A percentile compares a stretch with the other conserved stretches of the same genome.
These are phyloP conservation scores for Claviceps arundinis DNA, from an alignment of 2,329 filamentous ascomycete genomes.

Conservation along the genomic window DNA sequence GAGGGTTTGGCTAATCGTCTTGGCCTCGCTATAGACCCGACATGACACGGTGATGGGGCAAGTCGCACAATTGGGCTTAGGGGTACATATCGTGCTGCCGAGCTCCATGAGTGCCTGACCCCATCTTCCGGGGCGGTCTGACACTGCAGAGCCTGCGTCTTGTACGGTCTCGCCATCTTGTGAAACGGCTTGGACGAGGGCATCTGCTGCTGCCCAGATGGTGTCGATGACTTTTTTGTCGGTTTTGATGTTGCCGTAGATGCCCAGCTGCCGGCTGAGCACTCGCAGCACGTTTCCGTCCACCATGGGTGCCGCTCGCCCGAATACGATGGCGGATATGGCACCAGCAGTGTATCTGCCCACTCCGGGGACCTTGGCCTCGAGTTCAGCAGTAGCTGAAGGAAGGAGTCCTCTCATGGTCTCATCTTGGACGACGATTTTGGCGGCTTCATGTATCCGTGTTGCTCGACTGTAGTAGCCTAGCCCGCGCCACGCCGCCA, in stretches of 20 bases:
- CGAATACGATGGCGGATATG: slow-evolving; percentile 49
- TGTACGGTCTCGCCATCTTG: slow-evolving; percentile 17
- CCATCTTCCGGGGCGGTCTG: slow-evolving; percentile 43
- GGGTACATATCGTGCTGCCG: slow-evolving; percentile 48
- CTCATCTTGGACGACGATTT: slow-evolving; percentile 31
- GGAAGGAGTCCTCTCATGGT: slow-evolving; percentile 36
- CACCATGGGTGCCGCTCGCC: slow-evolving; percentile 44
- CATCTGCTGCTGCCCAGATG: slow-evolving; percentile 45
- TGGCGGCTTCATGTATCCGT: slow-evolving; percentile 43
- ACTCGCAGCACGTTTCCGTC: slow-evolving; percentile 52
- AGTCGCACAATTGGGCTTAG: slow-evolving; percentile 40
- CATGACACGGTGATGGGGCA: slow-evolving; percentile 40
- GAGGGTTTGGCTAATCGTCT: slow-evolving; percentile 17
- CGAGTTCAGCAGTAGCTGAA: slow-evolving; percentile 27
- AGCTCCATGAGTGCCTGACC: slow-evolving; percentile 54
- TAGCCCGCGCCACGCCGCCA: slow-evolving; percentile 45
- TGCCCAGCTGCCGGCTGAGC: slow-evolving; percentile 44
- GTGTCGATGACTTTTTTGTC: slow-evolving; percentile 38
- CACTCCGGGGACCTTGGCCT: slow-evolving; percentile 42
- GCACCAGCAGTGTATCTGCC: slow-evolving; percentile 51
- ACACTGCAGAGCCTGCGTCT: slow-evolving; percentile 10
- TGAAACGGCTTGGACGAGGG: slow-evolving; percentile 38
- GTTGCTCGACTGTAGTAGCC: slow-evolving; percentile 54
- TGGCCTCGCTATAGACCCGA: slow-evolving; percentile 34
- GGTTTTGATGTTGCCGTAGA: slow-evolving; percentile 43